A percentile compares a stretch with the other conserved stretches of the same genome.
phyloP scores from a whole-genome alignment of 1,284 basidiomycete species.

The Gymnopus androsaceus region DNA sequence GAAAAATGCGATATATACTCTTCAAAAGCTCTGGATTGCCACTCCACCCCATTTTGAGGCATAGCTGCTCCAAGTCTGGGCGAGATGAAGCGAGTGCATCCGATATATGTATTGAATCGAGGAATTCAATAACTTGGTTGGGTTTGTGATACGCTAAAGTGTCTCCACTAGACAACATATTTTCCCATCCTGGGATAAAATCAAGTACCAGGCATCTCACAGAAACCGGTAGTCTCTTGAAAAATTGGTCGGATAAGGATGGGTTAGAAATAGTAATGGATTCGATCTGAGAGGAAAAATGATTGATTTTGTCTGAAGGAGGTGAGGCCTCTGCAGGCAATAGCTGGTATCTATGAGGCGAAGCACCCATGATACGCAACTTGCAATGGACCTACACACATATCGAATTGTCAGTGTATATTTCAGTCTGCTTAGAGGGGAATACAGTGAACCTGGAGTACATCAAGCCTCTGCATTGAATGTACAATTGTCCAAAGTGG shows the following conservation, averaged over 20 bases:
- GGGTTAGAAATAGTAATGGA: constrained; percentile 15
- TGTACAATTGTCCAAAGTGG: constrained; percentile 14
- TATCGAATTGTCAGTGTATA: too few species aligned
- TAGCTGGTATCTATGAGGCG: constrained; percentile 13
- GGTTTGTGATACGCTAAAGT: constrained; percentile 15
- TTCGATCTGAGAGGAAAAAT: constrained; percentile 12
- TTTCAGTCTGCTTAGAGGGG: too few species aligned
- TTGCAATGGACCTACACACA: constrained; percentile 14
- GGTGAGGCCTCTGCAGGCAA: constrained; percentile 10
- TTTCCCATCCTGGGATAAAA: constrained; percentile 17
- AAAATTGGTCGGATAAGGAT: constrained; percentile 14
- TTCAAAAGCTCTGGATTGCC: constrained; percentile 12
- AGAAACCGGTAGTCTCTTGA: constrained; percentile 10
- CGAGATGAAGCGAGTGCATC: background rate
- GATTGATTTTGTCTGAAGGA: background rate
- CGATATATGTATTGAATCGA: background rate
- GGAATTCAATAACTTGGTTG: background rate
- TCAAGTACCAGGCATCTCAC: constrained; percentile 11
- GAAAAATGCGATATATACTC: constrained; percentile 9
- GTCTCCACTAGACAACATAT: constrained; percentile 13
- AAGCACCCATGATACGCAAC: constrained; percentile 15
- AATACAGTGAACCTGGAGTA: constrained; percentile 13
- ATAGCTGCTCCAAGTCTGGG: constrained; percentile 6
- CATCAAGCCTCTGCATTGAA: constrained; percentile 9
- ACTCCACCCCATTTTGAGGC: constrained; percentile 19